Conservation (phyloP, 2,329 filamentous ascomycete genomes). For the Apiospora pterosperma region DNA sequence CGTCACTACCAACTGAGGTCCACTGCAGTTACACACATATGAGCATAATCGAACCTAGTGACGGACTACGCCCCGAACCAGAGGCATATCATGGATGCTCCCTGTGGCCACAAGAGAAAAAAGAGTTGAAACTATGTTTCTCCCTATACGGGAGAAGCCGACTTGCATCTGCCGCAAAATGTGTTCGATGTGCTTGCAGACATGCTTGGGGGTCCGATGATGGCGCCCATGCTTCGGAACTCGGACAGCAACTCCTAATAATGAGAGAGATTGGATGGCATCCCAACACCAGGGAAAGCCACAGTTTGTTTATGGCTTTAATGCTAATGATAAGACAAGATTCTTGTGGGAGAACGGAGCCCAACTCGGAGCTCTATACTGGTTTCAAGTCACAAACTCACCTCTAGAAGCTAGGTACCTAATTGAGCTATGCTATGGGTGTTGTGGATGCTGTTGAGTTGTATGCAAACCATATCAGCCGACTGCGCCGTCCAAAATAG, state of each 20-base stretch:
- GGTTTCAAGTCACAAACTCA: background rate
- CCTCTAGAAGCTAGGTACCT: background rate
- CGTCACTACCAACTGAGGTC: background rate
- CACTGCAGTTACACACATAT: background rate
- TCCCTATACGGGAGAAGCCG: background rate
- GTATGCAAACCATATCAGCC: background rate
- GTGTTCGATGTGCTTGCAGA: background rate
- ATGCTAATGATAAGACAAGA: background rate
- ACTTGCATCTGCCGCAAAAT: background rate
- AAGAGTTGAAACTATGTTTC: background rate
- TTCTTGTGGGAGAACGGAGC: background rate
- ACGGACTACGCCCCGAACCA: background rate
- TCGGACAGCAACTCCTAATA: background rate
- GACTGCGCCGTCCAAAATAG: background rate
- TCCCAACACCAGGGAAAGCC: background rate
- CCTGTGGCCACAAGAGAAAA: background rate
- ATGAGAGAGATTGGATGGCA: background rate
- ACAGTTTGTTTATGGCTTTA: background rate
- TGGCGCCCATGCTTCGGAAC: background rate
- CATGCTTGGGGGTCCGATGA: background rate
- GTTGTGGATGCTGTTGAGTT: no score
- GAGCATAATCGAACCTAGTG: background rate
- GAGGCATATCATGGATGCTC: background rate
- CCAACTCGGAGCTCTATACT: background rate
- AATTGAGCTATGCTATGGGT: background rate